Base-by-base conservation (phyloP, 345 rosid genomes). In the Salix suchowensis region DNA sequence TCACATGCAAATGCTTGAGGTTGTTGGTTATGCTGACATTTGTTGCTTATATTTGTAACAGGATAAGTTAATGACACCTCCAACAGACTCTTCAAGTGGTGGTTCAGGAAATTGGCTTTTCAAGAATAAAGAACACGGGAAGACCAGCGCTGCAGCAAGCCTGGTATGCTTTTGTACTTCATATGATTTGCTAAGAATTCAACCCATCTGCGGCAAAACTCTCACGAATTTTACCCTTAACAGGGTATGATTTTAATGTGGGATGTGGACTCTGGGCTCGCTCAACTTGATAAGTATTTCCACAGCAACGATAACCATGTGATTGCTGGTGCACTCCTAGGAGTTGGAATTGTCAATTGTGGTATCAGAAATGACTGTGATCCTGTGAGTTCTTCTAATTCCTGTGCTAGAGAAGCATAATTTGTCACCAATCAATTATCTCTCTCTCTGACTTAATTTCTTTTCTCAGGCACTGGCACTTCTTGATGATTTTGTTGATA, bases 51-150 rank as follows among this genome's bases (percentile, higher is more conserved):
- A 70, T 81, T 55, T 52, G 61, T 68, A 81, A 73, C 88, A 94
- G 97, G 98, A 96, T 87, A 96, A 91, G 83, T 78, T 96, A 77
- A 93, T 96, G 98, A 96, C 97, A 14, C 90, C 84, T 32, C 91
- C 85, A 71, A 81, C 97, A 73, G 98, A 96, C 81, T 67, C 89
- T 67, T 84, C 97, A 65, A 83, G 87, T 74, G 82, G 91, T 67
- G 90, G 90, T 78, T 86, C 96, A 19, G 94, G 88, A 79, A 89
- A 86, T 78, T 96, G 97, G 99, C 95, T 96, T 77, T 92, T 92
- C 88, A 96, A 93, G 85, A 96, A 96, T 75, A 96, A 92, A 82
- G 99, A 92, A 76, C 98, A 96, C 77, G 97, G 95, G 72, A 96
- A 93, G 86, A 86, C 88, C 77, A 96, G 98, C 85, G 98, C 97